Evolutionary conservation across 306 rosid genomes (phyloP).

Genomic region (Clitoria ternatea): DNA sequence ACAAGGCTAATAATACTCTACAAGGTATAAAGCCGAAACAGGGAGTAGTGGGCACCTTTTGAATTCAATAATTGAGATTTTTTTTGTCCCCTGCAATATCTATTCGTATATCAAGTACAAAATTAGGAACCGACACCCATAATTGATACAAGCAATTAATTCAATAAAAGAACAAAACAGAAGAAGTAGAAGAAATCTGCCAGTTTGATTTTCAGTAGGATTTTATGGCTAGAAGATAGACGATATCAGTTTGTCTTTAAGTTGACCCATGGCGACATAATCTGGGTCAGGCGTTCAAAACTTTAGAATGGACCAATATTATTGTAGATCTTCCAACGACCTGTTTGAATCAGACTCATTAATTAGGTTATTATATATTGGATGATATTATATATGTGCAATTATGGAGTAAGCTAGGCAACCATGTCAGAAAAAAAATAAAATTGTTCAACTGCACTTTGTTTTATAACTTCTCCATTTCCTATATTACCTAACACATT

Average conservation of each 20-base stretch:
- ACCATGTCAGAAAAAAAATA: neutral
- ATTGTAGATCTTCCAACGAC: neutral
- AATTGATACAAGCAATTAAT: neutral
- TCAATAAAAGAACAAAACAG: neutral
- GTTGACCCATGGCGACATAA: constrained; percentile 5
- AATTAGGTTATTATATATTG: neutral
- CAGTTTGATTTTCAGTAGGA: neutral
- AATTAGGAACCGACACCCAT: constrained; percentile 38
- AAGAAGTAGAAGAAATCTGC: neutral
- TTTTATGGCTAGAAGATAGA: neutral
- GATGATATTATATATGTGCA: neutral
- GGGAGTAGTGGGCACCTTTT: constrained; percentile 8
- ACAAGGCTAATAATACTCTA: neutral
- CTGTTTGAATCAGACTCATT: neutral
- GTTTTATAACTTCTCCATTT: neutral
- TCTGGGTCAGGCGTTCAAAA: neutral
- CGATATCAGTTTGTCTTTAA: neutral
- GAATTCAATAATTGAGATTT: constrained; percentile 23
- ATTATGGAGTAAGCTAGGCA: neutral
- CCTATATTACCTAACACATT: neutral
- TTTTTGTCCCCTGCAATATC: constrained; percentile 23
- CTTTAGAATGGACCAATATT: neutral
- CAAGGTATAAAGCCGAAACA: neutral
- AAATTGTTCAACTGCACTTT: neutral
- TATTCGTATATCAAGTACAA: constrained; percentile 25